Base-by-base conservation (phyloP, 768 basidiomycete species). In the Mrakia blollopis region DNA sequence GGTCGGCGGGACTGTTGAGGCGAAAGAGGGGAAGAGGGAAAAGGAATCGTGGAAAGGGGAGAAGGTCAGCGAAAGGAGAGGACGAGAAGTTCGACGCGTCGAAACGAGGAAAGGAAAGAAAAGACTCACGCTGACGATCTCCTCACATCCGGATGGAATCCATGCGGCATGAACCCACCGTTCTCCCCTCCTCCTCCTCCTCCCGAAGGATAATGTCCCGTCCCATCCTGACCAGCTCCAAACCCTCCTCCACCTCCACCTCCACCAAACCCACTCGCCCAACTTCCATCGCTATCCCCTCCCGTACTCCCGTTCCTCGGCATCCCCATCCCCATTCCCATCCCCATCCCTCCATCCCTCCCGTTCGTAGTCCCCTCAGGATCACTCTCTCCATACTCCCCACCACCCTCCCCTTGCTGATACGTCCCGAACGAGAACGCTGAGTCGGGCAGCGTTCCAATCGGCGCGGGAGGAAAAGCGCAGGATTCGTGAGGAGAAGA, bases 81-180 rank as follows among this genome's bases (percentile, higher is more conserved):
- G 21, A 9, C 25, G 28, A 60, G 62, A 57, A 25, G 6, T 8
- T 30, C 10, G 63, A 65, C 37, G 32, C 32, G 63, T 65, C 6
- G 32, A 39, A 21, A 21, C 21, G 23, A 11, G 32, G 10, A 41
- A 11, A 69, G 23, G 30, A n/a, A 63, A 30, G 41, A 39, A 32
- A 70, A 41, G 16, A 77, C 76, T 60, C 61, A 77, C 70, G 61
- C 61, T 1, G 76, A 77, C n/a, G 62, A 47, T 35, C 69, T 47
- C 30, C 75, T 47, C 25, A 21, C 10, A 47, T 50, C 75, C n/a
- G 75, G 69, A 44, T 61, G 32, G 70, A 65, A 76, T 18, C 69
- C 71, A 21, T 35, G 39, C 2, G 71, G 71, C 30, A 60, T 68
- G 21, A 39, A 52, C 44, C 41, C 57, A 9, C 16, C 44, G 8